Evolutionary conservation across 306 rosid genomes (phyloP).

Genomic region (Vigna hirtella): DNA sequence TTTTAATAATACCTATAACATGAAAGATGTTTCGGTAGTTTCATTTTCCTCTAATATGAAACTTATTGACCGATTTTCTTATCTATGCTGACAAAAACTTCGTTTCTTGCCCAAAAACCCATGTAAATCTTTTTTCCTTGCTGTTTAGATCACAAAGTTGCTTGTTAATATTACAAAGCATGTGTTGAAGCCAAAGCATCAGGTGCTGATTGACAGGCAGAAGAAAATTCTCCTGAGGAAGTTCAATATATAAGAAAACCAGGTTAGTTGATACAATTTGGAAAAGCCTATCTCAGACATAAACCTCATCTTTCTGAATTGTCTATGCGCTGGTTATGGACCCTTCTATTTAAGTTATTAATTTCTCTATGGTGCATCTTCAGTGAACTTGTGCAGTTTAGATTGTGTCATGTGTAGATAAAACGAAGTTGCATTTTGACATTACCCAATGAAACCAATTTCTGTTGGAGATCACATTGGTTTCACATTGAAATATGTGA

Average conservation of each 20-base stretch:
- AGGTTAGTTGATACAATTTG: constrained; percentile 60
- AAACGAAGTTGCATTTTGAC: constrained; percentile 11
- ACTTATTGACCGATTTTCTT: constrained; percentile 22
- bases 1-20: constrained; percentile 12
- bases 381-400: background rate
- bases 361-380: constrained; percentile 20
- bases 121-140: constrained; percentile 34
- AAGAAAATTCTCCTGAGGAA: constrained; percentile 58
- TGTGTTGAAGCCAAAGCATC: constrained; percentile 86
- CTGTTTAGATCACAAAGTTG: constrained; percentile 87
- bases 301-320: constrained; percentile 8
- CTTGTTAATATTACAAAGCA: constrained; percentile 94
- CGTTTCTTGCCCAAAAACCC: constrained; percentile 36
- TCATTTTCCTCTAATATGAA: constrained; percentile 10
- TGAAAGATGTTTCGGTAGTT: background rate
- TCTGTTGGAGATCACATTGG: constrained; percentile 13
- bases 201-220: constrained; percentile 54
- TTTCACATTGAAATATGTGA: background rate
- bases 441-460: background rate
- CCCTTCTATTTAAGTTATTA: constrained; percentile 8
- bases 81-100: constrained; percentile 25
- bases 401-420: constrained; percentile 1
- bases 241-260: constrained; percentile 81
- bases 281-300: constrained; percentile 28
- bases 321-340: background rate